Base-by-base conservation (phyloP, 1,284 basidiomycete genomes). In the Puccinia horiana region DNA sequence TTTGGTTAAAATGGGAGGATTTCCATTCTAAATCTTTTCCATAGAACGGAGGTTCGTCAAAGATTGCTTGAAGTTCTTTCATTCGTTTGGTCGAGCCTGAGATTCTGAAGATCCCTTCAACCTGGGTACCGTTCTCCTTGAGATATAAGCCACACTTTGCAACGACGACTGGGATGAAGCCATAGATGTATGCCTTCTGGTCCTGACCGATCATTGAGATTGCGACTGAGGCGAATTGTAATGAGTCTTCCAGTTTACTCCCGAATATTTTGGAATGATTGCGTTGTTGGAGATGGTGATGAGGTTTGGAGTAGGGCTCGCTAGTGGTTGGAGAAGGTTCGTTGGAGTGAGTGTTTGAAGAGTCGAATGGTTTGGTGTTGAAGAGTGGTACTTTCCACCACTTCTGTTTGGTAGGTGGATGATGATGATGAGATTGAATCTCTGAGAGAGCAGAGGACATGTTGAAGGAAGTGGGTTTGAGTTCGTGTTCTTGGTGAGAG, bases 91-190 rank as follows among this genome's bases (percentile, higher is more conserved):
- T 93, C 49, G 94, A 96, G 29, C 95, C 95, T 84, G 92, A 93
- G 82, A 98, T 93, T 70, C 97, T 93, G 87, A 99, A 99, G 0
- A 94, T 94, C 26, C 96, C 96, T 86, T 94, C 92, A n/a, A 96
- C 92, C 87, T 96, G 94, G 54, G 94, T 97, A 32, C 94, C 93
- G 84, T 93, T 93, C 88, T 94, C 93, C 87, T 98, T 98, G 83
- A 98, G 90, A 88, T 94, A 93, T 61, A 95, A 88, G 2, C 95
- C 95, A 86, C 95, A 97, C 88, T 98, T 97, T 81, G 96, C 97
- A 52, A 99, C 96, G 81, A 98, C 94, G 78, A 98, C 93, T 12
- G 97, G 96, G 63, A 99, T 94, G 86, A 93, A 94, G 1, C 96
- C 89, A 86, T 86, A 87, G 29, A 87, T 85, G 76, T 87, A 86